Conservation (phyloP, 805 yeast genomes). For the Candida parachauliodes region DNA sequence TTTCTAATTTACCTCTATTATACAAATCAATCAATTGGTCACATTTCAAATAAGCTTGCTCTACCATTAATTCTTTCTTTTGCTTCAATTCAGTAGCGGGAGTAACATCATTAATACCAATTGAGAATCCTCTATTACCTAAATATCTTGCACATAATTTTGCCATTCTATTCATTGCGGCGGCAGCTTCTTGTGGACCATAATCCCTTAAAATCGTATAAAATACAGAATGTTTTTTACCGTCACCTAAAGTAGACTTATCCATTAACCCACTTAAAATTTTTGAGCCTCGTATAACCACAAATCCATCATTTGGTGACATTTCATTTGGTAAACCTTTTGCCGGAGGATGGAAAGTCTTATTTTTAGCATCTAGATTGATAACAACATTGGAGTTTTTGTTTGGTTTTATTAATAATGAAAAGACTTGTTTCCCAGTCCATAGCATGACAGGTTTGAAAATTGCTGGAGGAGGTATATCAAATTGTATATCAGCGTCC, state of each 20-base stretch:
- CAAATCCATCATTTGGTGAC: slow-evolving; percentile 97
- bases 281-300: slow-evolving; percentile 83
- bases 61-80: slow-evolving; percentile 85
- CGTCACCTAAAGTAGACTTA: slow-evolving; percentile 93
- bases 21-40: slow-evolving; percentile 81
- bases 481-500: slow-evolving; percentile 84
- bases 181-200: slow-evolving; percentile 95
- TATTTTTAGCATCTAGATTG: slow-evolving; percentile 91
- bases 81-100: slow-evolving; percentile 76
- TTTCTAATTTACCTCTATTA: slow-evolving; percentile 84
- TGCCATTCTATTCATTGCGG: slow-evolving; percentile 99
- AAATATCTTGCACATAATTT: slow-evolving; percentile 92
- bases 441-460: slow-evolving; percentile 85
- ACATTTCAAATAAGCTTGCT: slow-evolving; percentile 84
- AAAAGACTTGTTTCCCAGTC: slow-evolving; percentile 97
- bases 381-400: slow-evolving; percentile 71
- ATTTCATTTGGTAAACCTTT: slow-evolving; percentile 77
- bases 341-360: slow-evolving; percentile 78
- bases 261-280: slow-evolving; percentile 95
- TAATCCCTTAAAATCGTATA: slow-evolving; percentile 92
- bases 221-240: slow-evolving; percentile 94
- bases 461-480: slow-evolving; percentile 92
- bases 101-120: slow-evolving; percentile 96
- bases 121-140: slow-evolving; percentile 95
- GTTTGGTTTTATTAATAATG: slow-evolving; percentile 83